phyloP scores from a whole-genome alignment of 106 monocot genomes.

The Iris macrosiphon region DNA sequence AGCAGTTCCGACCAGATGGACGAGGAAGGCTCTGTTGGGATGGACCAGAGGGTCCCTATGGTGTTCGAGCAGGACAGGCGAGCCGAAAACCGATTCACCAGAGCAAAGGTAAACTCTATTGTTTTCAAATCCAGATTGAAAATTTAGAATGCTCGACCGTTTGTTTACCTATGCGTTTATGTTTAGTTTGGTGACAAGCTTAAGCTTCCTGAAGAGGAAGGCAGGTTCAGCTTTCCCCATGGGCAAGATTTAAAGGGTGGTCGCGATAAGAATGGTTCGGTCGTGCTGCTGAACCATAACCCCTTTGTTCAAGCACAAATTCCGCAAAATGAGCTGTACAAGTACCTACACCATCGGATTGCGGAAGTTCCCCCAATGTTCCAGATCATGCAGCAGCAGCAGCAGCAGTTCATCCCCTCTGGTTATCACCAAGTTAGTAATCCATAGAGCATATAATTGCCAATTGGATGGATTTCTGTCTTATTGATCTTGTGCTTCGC shows the following conservation, averaged over 20 bases:
- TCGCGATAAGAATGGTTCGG: not conserved
- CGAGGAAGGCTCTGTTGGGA: constrained; percentile 14
- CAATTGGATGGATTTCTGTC: not conserved
- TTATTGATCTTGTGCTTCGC: not conserved
- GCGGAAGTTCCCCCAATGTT: not conserved
- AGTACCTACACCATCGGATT: not conserved
- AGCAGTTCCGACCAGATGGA: constrained; percentile 14
- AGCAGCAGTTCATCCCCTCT: too few relatives aligned
- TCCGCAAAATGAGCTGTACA: constrained; percentile 5
- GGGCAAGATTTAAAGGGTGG: not conserved
- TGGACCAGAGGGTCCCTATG: constrained; percentile 35
- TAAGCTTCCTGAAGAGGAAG: constrained; percentile 18
- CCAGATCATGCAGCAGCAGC: constrained; percentile 2
- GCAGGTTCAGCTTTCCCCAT: not conserved
- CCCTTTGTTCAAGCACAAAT: not conserved
- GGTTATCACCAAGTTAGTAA: too few relatives aligned
- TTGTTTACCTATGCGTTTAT: not conserved
- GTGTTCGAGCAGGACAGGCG: constrained; percentile 27
- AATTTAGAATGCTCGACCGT: too few relatives aligned
- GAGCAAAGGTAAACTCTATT: constrained; percentile 31
- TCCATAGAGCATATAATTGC: too few relatives aligned
- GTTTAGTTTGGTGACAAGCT: constrained; percentile 32
- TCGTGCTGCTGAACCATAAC: not conserved
- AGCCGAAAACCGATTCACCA: constrained; percentile 10
- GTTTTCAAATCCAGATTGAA: too few relatives aligned